Percentiles rank a stretch among this genome's conserved stretches.
phyloP scores from a whole-genome alignment of 257 asterid species.

The Solanum pimpinellifolium region DNA sequence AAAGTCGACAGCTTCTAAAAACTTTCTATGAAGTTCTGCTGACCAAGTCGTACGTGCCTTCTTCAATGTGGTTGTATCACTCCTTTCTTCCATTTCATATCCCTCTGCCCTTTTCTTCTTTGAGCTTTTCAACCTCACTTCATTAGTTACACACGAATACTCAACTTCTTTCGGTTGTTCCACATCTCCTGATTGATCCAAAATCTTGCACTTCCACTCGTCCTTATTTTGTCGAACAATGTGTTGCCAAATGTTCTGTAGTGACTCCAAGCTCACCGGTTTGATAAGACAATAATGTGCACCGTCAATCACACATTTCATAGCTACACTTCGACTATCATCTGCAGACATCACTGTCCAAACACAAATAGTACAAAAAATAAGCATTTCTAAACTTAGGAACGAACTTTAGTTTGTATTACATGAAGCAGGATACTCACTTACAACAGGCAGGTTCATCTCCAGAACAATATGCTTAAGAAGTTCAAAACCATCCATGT shows the following conservation, averaged over 20 bases:
- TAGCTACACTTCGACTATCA: conserved; percentile 66
- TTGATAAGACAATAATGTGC: conserved; percentile 87
- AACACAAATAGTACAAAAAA: neutral
- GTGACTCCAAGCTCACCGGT: conserved; percentile 80
- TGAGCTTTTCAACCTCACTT: conserved; percentile 49
- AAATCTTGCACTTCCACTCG: conserved; percentile 57
- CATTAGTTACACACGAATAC: conserved; percentile 58
- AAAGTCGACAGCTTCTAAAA: conserved; percentile 75
- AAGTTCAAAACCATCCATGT: conserved; percentile 92
- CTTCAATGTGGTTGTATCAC: conserved; percentile 51
- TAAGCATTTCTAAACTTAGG: neutral
- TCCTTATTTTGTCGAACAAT: conserved; percentile 73
- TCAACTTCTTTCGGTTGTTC: conserved; percentile 48
- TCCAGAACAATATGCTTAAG: conserved; percentile 70
- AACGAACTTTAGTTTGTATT: neutral
- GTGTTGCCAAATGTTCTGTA: conserved; percentile 98
- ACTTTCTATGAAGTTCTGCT: conserved; percentile 83
- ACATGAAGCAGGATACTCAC: conserved; percentile 31
- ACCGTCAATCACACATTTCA: conserved; percentile 92
- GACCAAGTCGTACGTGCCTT: conserved; percentile 93
- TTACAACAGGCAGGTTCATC: conserved; percentile 92
- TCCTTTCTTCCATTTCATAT: conserved; percentile 45
- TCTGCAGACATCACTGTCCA: conserved; percentile 92
- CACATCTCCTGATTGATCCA: conserved; percentile 47
- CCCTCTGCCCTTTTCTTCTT: conserved; percentile 28